Evolutionary conservation across 352 stramenopile genomes (phyloP).

Genomic region (Blastocystis sp.): DNA sequence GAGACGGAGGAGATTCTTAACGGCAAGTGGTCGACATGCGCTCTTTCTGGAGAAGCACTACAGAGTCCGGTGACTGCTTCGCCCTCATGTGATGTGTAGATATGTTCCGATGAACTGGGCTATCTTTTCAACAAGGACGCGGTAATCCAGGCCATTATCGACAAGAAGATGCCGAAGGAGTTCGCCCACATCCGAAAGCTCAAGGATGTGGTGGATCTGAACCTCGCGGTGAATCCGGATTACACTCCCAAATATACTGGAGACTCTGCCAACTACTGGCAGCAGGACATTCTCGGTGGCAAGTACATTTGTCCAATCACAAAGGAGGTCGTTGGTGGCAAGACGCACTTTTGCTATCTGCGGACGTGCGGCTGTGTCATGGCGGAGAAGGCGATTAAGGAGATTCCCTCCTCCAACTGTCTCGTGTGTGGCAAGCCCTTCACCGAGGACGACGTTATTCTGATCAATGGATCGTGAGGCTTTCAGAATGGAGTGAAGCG

Average conservation of each 20-base stretch:
- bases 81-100: background rate
- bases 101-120: slow-evolving; percentile 65
- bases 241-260: slow-evolving; percentile 40
- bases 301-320: slow-evolving; percentile 69
- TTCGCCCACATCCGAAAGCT: slow-evolving; percentile 67
- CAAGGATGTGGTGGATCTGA: slow-evolving; percentile 54
- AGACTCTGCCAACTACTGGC: slow-evolving; percentile 59
- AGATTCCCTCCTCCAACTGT: slow-evolving; percentile 46
- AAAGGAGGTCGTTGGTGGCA: slow-evolving; percentile 55
- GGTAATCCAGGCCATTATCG: slow-evolving; percentile 57
- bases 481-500: background rate
- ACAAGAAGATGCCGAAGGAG: slow-evolving; percentile 42
- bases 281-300: slow-evolving; percentile 53
- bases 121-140: slow-evolving; percentile 65
- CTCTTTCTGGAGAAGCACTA: slow-evolving; percentile 53
- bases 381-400: slow-evolving; percentile 46
- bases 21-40: slow-evolving; percentile 68
- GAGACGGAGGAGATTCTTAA: slow-evolving; percentile 53
- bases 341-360: slow-evolving; percentile 62
- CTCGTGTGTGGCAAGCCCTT: slow-evolving; percentile 62
- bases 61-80: slow-evolving; percentile 10
- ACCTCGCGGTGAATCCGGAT: slow-evolving; percentile 53
- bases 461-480: slow-evolving; percentile 57
- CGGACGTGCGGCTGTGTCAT: slow-evolving; percentile 63
- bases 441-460: slow-evolving; percentile 51